Conservation (phyloP, 2,329 filamentous ascomycete species). For the Talaromyces verruculosus region DNA sequence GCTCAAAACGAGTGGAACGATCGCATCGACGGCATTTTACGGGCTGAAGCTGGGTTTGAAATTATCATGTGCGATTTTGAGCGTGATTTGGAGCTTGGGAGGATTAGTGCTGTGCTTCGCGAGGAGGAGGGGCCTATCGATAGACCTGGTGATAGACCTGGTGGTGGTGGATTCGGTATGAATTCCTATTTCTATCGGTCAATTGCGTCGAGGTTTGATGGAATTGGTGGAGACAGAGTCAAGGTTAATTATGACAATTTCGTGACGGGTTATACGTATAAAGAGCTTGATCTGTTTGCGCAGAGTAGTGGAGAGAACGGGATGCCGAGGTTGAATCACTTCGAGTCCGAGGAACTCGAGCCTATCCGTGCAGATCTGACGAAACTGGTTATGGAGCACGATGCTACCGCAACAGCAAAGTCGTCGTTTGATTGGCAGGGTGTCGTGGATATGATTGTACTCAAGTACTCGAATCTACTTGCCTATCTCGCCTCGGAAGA, state of each 20-base stretch:
- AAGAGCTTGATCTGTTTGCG: conserved; percentile 41
- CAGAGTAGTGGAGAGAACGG: conserved; percentile 30
- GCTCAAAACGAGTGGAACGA: conserved; percentile 50
- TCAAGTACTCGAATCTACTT: conserved; percentile 61
- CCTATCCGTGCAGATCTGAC: conserved; percentile 48
- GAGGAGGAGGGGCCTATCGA: neutral
- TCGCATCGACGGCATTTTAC: conserved; percentile 15
- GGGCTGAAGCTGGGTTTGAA: conserved; percentile 13
- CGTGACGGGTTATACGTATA: conserved; percentile 49
- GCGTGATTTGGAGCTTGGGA: conserved; percentile 38
- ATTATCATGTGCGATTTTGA: conserved; percentile 45
- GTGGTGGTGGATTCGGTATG: neutral
- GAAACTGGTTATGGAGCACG: conserved; percentile 40
- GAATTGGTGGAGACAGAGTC: conserved; percentile 43
- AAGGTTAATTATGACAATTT: conserved; percentile 51
- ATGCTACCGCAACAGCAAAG: conserved; percentile 27
- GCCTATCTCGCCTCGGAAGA: conserved; percentile 32
- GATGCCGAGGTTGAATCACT: conserved; percentile 43
- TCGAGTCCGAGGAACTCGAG: conserved; percentile 34
- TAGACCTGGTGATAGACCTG: neutral
- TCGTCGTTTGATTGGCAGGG: conserved; percentile 63
- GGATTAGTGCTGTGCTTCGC: conserved; percentile 30
- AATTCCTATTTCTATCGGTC: conserved; percentile 26
- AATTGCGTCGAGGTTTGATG: conserved; percentile 33
- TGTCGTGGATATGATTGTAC: conserved; percentile 64